phyloP scores from a whole-genome alignment of 306 rosid genomes.

The Rosa rugosa region DNA sequence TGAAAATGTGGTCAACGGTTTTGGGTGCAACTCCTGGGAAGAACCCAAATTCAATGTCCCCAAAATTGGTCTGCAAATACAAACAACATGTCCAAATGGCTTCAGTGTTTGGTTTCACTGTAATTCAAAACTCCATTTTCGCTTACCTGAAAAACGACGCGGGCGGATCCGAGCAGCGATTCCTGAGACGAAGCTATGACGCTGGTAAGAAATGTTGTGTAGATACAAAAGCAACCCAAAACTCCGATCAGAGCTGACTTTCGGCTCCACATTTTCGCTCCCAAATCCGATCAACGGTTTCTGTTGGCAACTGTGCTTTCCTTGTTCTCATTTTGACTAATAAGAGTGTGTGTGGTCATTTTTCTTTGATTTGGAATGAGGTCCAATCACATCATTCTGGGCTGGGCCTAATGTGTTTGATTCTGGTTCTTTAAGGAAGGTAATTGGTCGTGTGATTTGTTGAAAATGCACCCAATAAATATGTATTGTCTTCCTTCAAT shows the following conservation, averaged over 20 bases:
- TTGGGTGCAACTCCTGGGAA: conserved; percentile 80
- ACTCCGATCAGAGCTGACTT: conserved; percentile 25
- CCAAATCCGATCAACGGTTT: conserved; percentile 6
- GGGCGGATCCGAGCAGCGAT: conserved; percentile 64
- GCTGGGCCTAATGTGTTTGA: neutral
- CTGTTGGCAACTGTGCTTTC: neutral
- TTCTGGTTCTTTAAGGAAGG: neutral
- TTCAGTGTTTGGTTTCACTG: neutral
- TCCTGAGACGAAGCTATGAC: conserved; percentile 36
- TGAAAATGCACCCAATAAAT: neutral
- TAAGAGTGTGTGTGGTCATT: neutral
- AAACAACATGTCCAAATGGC: neutral
- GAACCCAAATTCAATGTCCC: conserved; percentile 96
- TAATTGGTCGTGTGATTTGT: too few relatives aligned
- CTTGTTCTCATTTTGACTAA: neutral
- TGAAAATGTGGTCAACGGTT: conserved; percentile 92
- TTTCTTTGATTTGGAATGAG: too few relatives aligned
- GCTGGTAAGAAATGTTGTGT: neutral
- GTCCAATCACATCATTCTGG: neutral
- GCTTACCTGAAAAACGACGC: conserved; percentile 80
- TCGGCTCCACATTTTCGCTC: conserved; percentile 40
- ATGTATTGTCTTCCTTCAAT: too few relatives aligned
- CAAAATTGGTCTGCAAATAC: conserved; percentile 70
- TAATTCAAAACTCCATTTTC: neutral
- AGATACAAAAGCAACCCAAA: conserved; percentile 27